Conservation (phyloP, 2,329 filamentous ascomycete species). For the Paraphaeosphaeria minitans region DNA sequence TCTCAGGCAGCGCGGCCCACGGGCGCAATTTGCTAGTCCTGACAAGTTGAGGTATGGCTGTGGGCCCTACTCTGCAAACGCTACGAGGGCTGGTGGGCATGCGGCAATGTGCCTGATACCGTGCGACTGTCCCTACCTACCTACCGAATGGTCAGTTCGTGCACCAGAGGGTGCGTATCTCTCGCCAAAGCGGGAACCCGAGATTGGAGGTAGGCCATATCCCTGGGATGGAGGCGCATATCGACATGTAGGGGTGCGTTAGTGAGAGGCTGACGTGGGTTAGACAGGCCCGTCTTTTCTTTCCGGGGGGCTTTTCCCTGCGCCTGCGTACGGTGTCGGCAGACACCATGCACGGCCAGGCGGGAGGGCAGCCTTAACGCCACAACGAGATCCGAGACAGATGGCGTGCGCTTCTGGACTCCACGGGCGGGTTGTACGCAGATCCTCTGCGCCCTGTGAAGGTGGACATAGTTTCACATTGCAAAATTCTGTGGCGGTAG, state of each 20-base stretch:
- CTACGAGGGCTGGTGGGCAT: conserved; percentile 19
- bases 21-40: conserved; percentile 21
- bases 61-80: conserved; percentile 19
- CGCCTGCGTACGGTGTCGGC: conserved; percentile 13
- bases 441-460: background rate
- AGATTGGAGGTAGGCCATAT: conserved; percentile 32
- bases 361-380: conserved; percentile 8
- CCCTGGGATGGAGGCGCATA: conserved; percentile 29
- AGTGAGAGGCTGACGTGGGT: conserved; percentile 28
- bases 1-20: conserved; percentile 15
- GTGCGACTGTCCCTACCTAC: conserved; percentile 20
- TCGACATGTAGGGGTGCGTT: conserved; percentile 17
- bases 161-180: conserved; percentile 24
- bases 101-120: conserved; percentile 17
- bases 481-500: background rate
- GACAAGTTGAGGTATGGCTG: conserved; percentile 7
- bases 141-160: conserved; percentile 24
- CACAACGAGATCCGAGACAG: conserved; percentile 21
- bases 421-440: conserved; percentile 9
- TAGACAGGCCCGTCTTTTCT: conserved; percentile 25
- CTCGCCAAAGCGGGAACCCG: conserved; percentile 23
- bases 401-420: conserved; percentile 14
- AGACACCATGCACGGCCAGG: conserved; percentile 17
- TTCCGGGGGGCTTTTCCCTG: conserved; percentile 16
- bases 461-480: background rate